These are phyloP conservation scores for Cryptococcus floricola DNA, from an alignment of 1,284 basidiomycete species.

Conservation along the genomic window DNA sequence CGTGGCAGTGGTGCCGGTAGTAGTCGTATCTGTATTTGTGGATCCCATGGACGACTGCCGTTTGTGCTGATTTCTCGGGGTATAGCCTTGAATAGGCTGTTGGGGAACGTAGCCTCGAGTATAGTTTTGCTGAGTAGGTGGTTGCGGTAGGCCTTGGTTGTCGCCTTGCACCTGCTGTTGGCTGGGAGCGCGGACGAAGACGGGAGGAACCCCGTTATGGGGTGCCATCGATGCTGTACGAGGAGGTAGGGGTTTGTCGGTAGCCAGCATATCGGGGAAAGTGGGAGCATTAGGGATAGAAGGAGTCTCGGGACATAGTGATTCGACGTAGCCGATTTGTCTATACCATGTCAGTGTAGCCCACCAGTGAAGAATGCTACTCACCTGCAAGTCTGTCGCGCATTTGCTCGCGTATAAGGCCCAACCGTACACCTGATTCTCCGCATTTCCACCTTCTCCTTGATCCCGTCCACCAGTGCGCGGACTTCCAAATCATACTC, in stretches of 20 bases:
- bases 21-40: constrained; percentile 27
- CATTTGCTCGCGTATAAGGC: constrained; percentile 27
- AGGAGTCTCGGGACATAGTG: constrained; percentile 31
- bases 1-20: constrained; percentile 26
- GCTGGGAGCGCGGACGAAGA: background rate
- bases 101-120: too few species aligned
- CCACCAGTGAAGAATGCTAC: constrained; percentile 5
- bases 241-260: background rate
- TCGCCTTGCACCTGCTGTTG: background rate
- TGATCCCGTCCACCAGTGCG: constrained; percentile 63
- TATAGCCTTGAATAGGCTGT: constrained; percentile 24
- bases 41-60: constrained; percentile 31
- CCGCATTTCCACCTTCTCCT: constrained; percentile 64
- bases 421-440: constrained; percentile 52
- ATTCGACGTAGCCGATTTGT: constrained; percentile 43
- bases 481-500: constrained; percentile 70
- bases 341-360: constrained; percentile 15
- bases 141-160: background rate
- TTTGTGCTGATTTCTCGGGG: constrained; percentile 10
- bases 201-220: background rate
- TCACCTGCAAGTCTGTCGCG: constrained; percentile 43
- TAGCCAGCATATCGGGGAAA: background rate
- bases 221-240: background rate
- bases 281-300: background rate
- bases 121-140: background rate